Percentiles rank a stretch among this genome's conserved stretches.
Conservation (phyloP, 2,329 filamentous ascomycete species). For the Bipolaris victoriae region DNA sequence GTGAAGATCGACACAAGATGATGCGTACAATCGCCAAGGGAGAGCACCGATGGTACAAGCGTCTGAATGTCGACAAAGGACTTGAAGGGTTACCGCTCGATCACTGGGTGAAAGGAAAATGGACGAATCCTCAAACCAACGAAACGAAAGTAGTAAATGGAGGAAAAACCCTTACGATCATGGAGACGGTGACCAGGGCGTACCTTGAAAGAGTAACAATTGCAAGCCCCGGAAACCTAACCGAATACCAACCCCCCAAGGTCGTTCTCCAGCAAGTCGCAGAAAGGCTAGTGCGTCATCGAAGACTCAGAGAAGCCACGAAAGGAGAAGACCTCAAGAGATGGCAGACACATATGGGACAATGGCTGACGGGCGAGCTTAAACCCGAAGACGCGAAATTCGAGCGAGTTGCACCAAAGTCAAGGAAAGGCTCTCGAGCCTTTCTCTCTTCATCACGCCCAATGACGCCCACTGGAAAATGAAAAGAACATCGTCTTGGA, state of each 20-base stretch:
- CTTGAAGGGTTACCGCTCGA: constrained; percentile 56
- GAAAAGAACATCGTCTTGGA: neutral
- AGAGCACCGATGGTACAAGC: constrained; percentile 59
- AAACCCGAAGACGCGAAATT: constrained; percentile 35
- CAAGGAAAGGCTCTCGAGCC: constrained; percentile 13
- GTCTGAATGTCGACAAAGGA: constrained; percentile 55
- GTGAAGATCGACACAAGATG: constrained; percentile 55
- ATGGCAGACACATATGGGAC: constrained; percentile 50
- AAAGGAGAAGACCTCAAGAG: constrained; percentile 40
- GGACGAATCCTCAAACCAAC: constrained; percentile 43
- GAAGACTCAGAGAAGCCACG: constrained; percentile 51
- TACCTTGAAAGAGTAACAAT: constrained; percentile 49
- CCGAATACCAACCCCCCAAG: constrained; percentile 54
- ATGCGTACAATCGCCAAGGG: constrained; percentile 56
- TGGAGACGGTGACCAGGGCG: constrained; percentile 52
- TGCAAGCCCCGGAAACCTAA: constrained; percentile 45
- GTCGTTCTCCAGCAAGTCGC: constrained; percentile 55
- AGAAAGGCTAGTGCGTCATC: constrained; percentile 56
- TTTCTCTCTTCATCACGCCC: constrained; percentile 10
- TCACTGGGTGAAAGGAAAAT: constrained; percentile 54
- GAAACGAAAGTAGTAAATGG: constrained; percentile 46
- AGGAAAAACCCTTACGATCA: constrained; percentile 52
- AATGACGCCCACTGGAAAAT: constrained; percentile 8
- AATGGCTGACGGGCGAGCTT: constrained; percentile 46
- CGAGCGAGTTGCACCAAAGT: constrained; percentile 6